Evolutionary conservation across 257 asterid genomes (phyloP), one percentile per base, ranked within the genome.

Genomic region (Ilex asprella): DNA sequence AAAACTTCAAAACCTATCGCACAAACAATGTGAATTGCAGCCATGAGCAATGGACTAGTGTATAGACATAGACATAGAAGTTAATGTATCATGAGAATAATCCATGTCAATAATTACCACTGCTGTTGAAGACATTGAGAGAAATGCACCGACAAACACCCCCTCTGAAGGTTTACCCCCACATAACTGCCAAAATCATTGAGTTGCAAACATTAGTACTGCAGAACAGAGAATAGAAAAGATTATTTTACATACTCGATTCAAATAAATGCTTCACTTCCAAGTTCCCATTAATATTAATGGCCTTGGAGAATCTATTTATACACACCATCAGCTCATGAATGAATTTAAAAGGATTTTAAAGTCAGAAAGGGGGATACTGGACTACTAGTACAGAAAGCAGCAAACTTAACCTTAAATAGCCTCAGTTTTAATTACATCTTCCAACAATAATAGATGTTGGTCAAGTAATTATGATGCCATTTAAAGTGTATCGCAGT

Each of bases 121-220:
- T 47, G 99, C 97, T 16, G 97, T 93, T 31, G 99, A 93, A 65
- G 99, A 93, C 97, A 93, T 93, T 30, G 99, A 93, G 62, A 93
- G 95, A 76, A 93, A 89, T 35, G 92, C 88, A 50, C 99, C 99
- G 14, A 93, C 85, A 73, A 93, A 93, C 51, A 93, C 85, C 43
- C 99, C 99, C 79, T 93, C 99, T 12, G 99, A 93, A 73, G 90
- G 70, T 79, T 83, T 78, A 69, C 94, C 99, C 46, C 99, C 99
- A 67, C 97, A 89, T 73, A 89, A 79, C 99, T 93, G 84, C 84
- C 79, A 65, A 68, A 43, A 67, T 56, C 55, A 72, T 52, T 60
- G 70, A 60, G 62, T 56, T 50, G 62, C 67, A 58, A 52, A 30
- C 52, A 43, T 60, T 64, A 30, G 57, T 16, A 65, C 67, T 63